Percentiles rank a stretch among this genome's conserved stretches.
phyloP scores from a whole-genome alignment of 805 yeast species.

The Candida methanosorbosa region DNA sequence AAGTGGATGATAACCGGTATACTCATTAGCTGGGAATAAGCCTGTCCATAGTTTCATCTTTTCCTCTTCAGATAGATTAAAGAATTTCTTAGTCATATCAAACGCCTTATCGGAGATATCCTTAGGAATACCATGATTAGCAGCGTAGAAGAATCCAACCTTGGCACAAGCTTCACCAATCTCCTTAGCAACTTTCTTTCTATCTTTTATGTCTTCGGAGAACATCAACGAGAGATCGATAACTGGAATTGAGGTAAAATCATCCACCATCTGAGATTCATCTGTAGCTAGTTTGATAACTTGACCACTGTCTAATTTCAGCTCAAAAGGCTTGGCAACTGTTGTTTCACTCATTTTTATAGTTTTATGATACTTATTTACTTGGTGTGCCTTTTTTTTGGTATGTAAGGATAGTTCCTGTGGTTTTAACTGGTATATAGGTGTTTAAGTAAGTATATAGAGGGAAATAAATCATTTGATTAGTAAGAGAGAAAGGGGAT shows the following conservation, averaged over 20 bases:
- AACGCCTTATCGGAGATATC: conserved; percentile 13
- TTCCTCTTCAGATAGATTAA: conserved; percentile 12
- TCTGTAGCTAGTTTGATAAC: background rate
- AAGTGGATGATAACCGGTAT: conserved; percentile 14
- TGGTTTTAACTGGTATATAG: too few relatives aligned
- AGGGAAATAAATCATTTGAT: too few relatives aligned
- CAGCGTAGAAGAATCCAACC: conserved; percentile 23
- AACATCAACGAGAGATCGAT: background rate
- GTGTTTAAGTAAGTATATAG: too few relatives aligned
- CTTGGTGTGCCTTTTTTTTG: too few relatives aligned
- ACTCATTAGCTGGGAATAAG: too few relatives aligned
- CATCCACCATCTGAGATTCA: background rate
- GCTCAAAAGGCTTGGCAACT: background rate
- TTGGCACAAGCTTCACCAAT: conserved; percentile 11
- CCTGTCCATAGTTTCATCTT: too few relatives aligned
- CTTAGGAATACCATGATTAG: conserved; percentile 21
- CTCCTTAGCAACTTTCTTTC: conserved; percentile 5
- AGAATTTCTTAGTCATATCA: conserved; percentile 14
- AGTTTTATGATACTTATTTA: too few relatives aligned
- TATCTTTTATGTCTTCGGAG: background rate
- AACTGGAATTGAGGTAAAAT: background rate
- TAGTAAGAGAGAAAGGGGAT: too few relatives aligned
- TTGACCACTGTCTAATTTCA: background rate
- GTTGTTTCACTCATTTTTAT: too few relatives aligned
- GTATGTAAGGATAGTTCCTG: too few relatives aligned